These are phyloP conservation scores for Baorangia bicolor DNA, from an alignment of 768 basidiomycete species.

Conservation along the genomic window DNA sequence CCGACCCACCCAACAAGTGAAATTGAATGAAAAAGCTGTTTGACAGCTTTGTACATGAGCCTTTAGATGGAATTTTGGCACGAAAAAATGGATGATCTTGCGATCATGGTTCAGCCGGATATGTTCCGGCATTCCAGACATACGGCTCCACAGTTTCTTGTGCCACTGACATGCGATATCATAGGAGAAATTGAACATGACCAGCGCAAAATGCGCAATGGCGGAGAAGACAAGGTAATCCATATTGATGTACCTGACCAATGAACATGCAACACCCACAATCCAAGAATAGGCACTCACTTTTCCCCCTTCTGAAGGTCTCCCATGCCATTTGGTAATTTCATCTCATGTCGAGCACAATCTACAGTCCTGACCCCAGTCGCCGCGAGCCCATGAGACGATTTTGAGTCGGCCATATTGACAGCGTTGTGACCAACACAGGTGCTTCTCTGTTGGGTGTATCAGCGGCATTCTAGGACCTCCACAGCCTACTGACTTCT, in stretches of 20 bases:
- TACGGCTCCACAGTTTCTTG: not conserved
- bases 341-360: not conserved
- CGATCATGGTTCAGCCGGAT: not conserved
- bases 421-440: not conserved
- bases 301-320: constrained; percentile 3
- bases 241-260: not conserved
- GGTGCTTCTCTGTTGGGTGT: not conserved
- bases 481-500: constrained; percentile 17
- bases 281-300: not conserved
- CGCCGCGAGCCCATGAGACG: not conserved
- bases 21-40: too few relatives aligned
- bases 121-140: not conserved
- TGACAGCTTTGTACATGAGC: not conserved
- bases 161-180: not conserved
- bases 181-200: not conserved
- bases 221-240: not conserved
- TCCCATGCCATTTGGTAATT: not conserved
- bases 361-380: not conserved
- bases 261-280: not conserved
- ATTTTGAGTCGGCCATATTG: not conserved
- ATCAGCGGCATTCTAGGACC: not conserved
- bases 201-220: not conserved
- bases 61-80: too few relatives aligned
- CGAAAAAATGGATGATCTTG: not conserved
- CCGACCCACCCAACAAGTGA: too few relatives aligned